A percentile compares a stretch with the other conserved stretches of the same genome.
Conservation (phyloP, 345 rosid genomes). For the Populus alba region DNA sequence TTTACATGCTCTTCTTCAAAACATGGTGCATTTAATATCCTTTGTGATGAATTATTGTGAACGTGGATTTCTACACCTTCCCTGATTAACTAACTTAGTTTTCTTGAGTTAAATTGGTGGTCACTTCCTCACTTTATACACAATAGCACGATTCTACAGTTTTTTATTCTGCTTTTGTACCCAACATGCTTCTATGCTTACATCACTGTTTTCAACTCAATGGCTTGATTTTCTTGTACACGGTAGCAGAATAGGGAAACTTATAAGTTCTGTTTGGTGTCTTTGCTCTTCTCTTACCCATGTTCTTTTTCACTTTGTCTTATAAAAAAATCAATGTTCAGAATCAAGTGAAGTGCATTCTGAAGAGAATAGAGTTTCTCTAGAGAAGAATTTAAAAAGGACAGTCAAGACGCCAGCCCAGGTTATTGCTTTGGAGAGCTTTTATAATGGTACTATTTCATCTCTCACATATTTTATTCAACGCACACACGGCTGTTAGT, state of each 20-base stretch:
- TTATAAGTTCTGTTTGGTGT: neutral
- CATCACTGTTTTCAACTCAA: neutral
- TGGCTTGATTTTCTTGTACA: neutral
- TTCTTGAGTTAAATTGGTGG: neutral
- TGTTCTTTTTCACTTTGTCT: conserved; percentile 7
- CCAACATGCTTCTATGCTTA: neutral
- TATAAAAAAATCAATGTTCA: conserved; percentile 15
- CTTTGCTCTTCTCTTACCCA: neutral
- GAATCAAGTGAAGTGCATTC: conserved; percentile 59
- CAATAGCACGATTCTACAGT: neutral
- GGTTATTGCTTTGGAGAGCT: conserved; percentile 67
- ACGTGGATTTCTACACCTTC: neutral
- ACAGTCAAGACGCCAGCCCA: conserved; percentile 72
- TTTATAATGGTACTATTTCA: conserved; percentile 60
- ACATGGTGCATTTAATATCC: neutral
- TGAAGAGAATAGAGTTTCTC: conserved; percentile 57
- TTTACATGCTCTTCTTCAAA: neutral
- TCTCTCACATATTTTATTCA: conserved; percentile 13
- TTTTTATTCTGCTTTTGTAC: neutral
- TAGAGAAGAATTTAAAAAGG: conserved; percentile 58
- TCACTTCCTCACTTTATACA: neutral
- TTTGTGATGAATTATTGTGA: neutral
- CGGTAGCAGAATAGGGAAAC: neutral
- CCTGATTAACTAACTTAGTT: neutral
- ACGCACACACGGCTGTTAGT: conserved; percentile 1